Base-by-base conservation (phyloP, 2,329 filamentous ascomycete species). In the Xylariaceae sp. region DNA sequence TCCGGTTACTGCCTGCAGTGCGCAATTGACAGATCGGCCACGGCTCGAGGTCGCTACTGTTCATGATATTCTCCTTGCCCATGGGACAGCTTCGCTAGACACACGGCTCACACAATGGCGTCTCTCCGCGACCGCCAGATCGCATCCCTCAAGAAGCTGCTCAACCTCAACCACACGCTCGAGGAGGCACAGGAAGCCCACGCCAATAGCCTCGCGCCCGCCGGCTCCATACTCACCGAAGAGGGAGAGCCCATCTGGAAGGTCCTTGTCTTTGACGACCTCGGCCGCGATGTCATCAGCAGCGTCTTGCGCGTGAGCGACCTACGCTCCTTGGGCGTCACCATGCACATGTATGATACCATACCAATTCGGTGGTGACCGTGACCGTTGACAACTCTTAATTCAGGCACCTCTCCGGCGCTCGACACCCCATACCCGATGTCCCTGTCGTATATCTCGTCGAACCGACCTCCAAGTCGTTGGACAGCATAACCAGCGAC, bases 221-320 rank as follows among this genome's bases (percentile, higher is more conserved):
- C 86, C 36, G 86, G 86, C n/a, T 87, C 90, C 14, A 88, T 97
- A 48, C 76, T 96, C 56, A 91, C 91, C 61, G 81, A 89, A 43
- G 87, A 95, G 63, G 91, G 92, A 57, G 90, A 96, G 65, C 92
- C 93, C 1, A 92, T 97, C 74, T 97, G 93, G 93, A 97, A 97
- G 71, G 89, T 97, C 6, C 77, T 99, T 47, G 90, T 99, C 10
- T 97, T 99, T 68, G 95, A 99, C 71, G 88, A 93, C 62, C 71
- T 86, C 4, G 94, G 93, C 44, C 82, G 92, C 69, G 92, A 97
- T 81, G 89, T 99, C 53, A 97, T 99, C 66, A 97, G 91, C 75
- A 97, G 92, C 66, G 92, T 99, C 2, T 78, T 99, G 59, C 83
- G 92, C 53, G 94, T 99, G 57, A 96, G 91, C 66, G 94, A 99